Evolutionary conservation across 1,284 basidiomycete species (phyloP), one percentile per base, ranked within the genome.

Genomic region (Ustilago vetiveriae): DNA sequence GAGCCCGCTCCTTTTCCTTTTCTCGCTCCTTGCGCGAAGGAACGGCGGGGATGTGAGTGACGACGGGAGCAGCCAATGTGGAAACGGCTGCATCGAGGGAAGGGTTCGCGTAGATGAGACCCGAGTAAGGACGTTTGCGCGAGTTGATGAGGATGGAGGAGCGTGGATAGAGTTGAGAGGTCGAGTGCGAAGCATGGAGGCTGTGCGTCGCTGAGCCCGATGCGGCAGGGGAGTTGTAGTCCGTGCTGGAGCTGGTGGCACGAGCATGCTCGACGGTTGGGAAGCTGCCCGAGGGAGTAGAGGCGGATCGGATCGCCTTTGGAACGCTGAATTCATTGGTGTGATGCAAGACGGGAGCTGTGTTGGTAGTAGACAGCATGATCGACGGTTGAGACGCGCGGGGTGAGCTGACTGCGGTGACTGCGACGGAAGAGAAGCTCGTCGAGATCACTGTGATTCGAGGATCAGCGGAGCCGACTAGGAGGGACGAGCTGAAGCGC

Each of bases 141-240:
- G 67, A n/a, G 41, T 70, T 70, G 62, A 70, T 58, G 29, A 70
- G 52, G 50, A 70, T 70, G 16, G 67, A 70, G 13, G 56, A 60
- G 56, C 67, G 60, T 21, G 67, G 67, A 21, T 56, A 57, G 41
- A 43, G 32, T 7, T 59, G 55, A 2, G 43, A 46, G 17, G 39
- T 35, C 3, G 67, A 60, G 3, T 52, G 44, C 1, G 67, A 59
- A 3, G 41, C 27, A 21, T 59, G 51, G 36, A 68, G 59, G 38
- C 44, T 54, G 26, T 51, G 50, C 10, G 42, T 33, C 1, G 29
- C 49, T 2, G 65, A 46, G 23, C 29, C 54, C 2, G 59, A 52
- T 16, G 32, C 38, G 8, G 50, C 29, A 22, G 39, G 42, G 13
- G 43, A n/a, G 24, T 53, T 43, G 41, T 58, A 42, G 33, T 69